These are phyloP conservation scores for Tolypocladium endophyticum DNA, from an alignment of 2,329 filamentous ascomycete genomes.

Conservation along the genomic window DNA sequence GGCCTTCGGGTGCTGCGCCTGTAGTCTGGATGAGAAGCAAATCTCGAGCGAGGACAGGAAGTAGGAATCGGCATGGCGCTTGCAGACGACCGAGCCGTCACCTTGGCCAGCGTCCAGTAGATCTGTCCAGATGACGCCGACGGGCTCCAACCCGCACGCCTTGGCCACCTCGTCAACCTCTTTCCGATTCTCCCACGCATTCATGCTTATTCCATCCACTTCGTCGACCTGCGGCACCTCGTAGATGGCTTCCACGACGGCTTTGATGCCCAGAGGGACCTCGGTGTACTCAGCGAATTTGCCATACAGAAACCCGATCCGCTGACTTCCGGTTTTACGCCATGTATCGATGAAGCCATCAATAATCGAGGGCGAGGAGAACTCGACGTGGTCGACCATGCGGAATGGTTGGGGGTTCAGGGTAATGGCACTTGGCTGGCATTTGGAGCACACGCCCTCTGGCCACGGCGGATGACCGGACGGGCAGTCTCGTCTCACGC, in stretches of 20 bases:
- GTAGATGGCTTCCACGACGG: conserved; percentile 93
- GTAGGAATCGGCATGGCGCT: conserved; percentile 90
- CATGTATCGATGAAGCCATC: conserved; percentile 88
- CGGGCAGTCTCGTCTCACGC: conserved; percentile 80
- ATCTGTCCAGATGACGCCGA: conserved; percentile 94
- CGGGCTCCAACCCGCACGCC: conserved; percentile 74
- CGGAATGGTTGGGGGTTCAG: conserved; percentile 88
- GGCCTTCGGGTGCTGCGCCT: conserved; percentile 78
- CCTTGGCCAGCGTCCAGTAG: conserved; percentile 70
- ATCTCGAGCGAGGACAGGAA: conserved; percentile 90
- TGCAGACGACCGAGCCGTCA: conserved; percentile 84
- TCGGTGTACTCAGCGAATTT: conserved; percentile 84
- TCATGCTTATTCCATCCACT: conserved; percentile 74
- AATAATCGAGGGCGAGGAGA: conserved; percentile 73
- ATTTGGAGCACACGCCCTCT: conserved; percentile 95
- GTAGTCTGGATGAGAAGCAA: conserved; percentile 75
- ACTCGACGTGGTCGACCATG: conserved; percentile 98
- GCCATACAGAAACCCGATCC: conserved; percentile 85
- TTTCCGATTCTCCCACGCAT: conserved; percentile 75
- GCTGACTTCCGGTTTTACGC: conserved; percentile 74
- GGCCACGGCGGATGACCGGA: conserved; percentile 91
- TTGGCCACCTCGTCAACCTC: conserved; percentile 72
- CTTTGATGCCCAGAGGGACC: conserved; percentile 88
- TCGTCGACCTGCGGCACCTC: conserved; percentile 90
- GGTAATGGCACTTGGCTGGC: conserved; percentile 93